A percentile compares a stretch with the other conserved stretches of the same genome.
These are phyloP conservation scores for Penicillium capsulatum DNA, from an alignment of 2,329 filamentous ascomycete genomes.

Conservation along the genomic window DNA sequence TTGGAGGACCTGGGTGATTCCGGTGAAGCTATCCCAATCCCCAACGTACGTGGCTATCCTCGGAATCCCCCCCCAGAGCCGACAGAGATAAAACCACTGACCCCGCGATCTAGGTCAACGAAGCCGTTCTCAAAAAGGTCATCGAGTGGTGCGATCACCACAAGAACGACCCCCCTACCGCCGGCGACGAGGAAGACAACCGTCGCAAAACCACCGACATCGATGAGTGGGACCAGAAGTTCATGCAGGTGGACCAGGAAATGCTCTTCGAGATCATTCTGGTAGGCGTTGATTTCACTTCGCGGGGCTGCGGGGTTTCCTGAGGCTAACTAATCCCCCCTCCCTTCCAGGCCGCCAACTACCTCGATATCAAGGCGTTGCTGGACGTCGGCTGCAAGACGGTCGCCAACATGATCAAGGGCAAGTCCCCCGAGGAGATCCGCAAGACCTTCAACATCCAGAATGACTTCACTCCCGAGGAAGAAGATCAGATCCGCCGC, in stretches of 20 bases:
- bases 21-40: conserved; percentile 65
- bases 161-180: conserved; percentile 76
- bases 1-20: conserved; percentile 80
- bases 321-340: not conserved
- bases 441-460: conserved; percentile 99
- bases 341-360: conserved; percentile 77
- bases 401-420: conserved; percentile 99
- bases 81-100: too few relatives aligned
- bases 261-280: conserved; percentile 99
- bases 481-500: conserved; percentile 93
- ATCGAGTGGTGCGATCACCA: conserved; percentile 98
- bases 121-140: conserved; percentile 89
- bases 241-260: conserved; percentile 99
- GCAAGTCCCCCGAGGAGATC: conserved; percentile 98
- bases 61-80: too few relatives aligned
- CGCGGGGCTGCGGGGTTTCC: not conserved
- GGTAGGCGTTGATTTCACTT: conserved; percentile 52
- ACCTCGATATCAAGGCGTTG: conserved; percentile 96
- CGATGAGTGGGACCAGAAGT: conserved; percentile 99
- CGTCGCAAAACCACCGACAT: conserved; percentile 99
- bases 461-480: conserved; percentile 97
- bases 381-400: conserved; percentile 99
- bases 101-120: conserved; percentile 73
- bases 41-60: conserved; percentile 42
- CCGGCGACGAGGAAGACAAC: conserved; percentile 82